Evolutionary conservation across 2,329 filamentous ascomycete genomes (phyloP).

Genomic region (Atkinsonella texensis): DNA sequence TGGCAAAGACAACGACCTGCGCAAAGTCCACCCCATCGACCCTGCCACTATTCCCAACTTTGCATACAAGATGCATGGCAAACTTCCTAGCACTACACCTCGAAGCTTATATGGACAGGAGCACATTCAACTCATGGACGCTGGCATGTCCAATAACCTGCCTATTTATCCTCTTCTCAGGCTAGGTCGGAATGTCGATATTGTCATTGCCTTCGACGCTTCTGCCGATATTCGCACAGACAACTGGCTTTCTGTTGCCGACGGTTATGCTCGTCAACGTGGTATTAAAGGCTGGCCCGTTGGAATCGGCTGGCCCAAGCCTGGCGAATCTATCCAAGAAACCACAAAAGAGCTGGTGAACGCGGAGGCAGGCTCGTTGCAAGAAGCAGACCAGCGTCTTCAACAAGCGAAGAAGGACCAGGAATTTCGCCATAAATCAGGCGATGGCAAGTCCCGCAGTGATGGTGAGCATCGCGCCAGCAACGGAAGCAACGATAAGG

Average conservation of each 20-base stretch:
- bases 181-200: slow-evolving; percentile 76
- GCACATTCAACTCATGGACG: slow-evolving; percentile 83
- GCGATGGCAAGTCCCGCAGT: slow-evolving; percentile 10
- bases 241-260: slow-evolving; percentile 91
- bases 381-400: slow-evolving; percentile 53
- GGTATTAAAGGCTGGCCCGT: slow-evolving; percentile 91
- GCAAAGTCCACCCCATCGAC: slow-evolving; percentile 89
- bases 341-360: slow-evolving; percentile 51
- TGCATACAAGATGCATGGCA: slow-evolving; percentile 65
- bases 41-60: slow-evolving; percentile 88
- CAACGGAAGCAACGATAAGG: slow-evolving; percentile 12
- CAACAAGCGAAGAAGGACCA: slow-evolving; percentile 43
- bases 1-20: slow-evolving; percentile 69
- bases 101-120: slow-evolving; percentile 58
- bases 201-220: slow-evolving; percentile 87
- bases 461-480: slow-evolving; percentile 4
- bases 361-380: slow-evolving; percentile 48
- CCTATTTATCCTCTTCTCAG: slow-evolving; percentile 90
- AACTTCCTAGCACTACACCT: slow-evolving; percentile 65
- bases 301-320: slow-evolving; percentile 82
- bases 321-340: slow-evolving; percentile 43
- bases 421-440: slow-evolving; percentile 15
- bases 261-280: slow-evolving; percentile 83
- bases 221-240: slow-evolving; percentile 87
- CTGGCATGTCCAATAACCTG: slow-evolving; percentile 96